Base-by-base conservation (phyloP, 306 rosid species). In the Vicia sativa region DNA sequence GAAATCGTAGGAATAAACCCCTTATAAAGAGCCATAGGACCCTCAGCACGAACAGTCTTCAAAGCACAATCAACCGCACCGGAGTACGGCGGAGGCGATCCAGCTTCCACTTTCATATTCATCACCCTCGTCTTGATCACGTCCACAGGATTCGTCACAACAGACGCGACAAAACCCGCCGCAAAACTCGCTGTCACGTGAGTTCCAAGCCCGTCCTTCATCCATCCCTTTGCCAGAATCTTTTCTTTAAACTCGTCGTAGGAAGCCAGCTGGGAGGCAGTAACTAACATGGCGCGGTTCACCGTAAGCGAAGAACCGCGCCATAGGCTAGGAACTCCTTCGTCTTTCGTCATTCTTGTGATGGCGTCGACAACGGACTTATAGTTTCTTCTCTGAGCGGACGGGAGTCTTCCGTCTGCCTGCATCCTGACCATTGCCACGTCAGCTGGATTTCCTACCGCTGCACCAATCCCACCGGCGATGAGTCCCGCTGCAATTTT, bases 381-480 rank as follows among this genome's bases (percentile, higher is more conserved):
- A 70, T 89, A 89, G 45, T 80, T 86, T 1, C 96, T 77, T 0
- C 85, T 84, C 21, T 84, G 90, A 0, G 75, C 73, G 0, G 11
- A 12, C 0, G 90, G 96, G 5, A 89, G 92, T 21, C 96, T 72
- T 0, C 96, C 96, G 41, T 89, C 92, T 2, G 92, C 96, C 26
- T 89, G 92, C 92, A 89, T 89, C 0, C 92, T 72, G 1, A 89
- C 96, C 96, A 89, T 86, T 8, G 96, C 87, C 15, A 89, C 85
- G 42, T 89, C 96, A 0, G 90, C 96, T 0, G 96, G 96, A 73
- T 86, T 89, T 0, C 96, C 92, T 0, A 89, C 85, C 5, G 78
- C 81, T 0, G 96, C 96, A 0, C 92, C 96, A 3, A 86, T 39
- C 0, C 80, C 92, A 0, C 96, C 96, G 2, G 92, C 71, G 0